Percentiles rank a stretch among this genome's conserved stretches.
These are phyloP conservation scores for Singerocomus rubriflavus DNA, from an alignment of 1,284 basidiomycete genomes.

Conservation along the genomic window DNA sequence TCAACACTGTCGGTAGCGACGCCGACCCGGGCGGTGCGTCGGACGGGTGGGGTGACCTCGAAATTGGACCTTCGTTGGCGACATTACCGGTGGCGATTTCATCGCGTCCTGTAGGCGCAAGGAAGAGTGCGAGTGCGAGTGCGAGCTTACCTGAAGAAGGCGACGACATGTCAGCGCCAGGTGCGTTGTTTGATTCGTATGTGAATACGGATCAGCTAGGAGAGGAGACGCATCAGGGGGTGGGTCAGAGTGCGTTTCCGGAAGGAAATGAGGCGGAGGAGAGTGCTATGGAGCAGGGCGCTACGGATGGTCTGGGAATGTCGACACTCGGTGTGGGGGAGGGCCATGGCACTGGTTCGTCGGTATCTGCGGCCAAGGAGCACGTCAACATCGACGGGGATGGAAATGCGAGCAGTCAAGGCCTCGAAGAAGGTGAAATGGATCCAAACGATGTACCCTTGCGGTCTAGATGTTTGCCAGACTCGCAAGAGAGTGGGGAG, in stretches of 20 bases:
- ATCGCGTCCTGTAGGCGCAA: background rate
- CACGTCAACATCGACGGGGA: background rate
- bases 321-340: background rate
- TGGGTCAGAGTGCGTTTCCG: background rate
- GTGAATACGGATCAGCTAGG: constrained; percentile 26
- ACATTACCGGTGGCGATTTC: background rate
- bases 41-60: constrained; percentile 9
- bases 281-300: background rate
- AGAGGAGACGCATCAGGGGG: constrained; percentile 1
- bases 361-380: background rate
- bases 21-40: background rate
- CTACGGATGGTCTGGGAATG: background rate
- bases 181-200: constrained; percentile 25
- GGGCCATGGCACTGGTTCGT: background rate
- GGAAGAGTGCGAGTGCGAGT: background rate
- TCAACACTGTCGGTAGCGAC: constrained; percentile 8
- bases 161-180: constrained; percentile 13
- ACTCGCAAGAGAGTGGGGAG: constrained; percentile 19
- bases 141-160: background rate
- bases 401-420: constrained; percentile 5
- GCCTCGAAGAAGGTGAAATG: constrained; percentile 25
- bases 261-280: background rate
- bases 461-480: background rate
- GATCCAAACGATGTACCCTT: constrained; percentile 2
- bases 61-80: constrained; percentile 5